Evolutionary conservation across 805 yeast genomes (phyloP).

Genomic region (Trichomonascus vanleenenianus): DNA sequence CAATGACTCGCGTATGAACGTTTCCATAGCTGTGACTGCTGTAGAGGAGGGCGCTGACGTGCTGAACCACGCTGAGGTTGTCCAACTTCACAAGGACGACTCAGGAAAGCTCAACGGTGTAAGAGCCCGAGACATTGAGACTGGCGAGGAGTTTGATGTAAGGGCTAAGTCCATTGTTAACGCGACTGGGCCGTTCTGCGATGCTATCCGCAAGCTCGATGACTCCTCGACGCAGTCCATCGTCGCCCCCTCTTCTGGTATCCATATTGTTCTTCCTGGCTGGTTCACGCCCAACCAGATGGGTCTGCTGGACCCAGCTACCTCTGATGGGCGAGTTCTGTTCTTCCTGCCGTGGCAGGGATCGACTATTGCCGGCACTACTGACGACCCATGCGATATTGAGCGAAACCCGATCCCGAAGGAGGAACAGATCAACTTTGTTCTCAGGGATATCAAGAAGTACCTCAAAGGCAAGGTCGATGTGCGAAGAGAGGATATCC

Average conservation of each 20-base stretch:
- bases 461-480: slow-evolving; percentile 70
- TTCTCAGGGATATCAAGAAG: slow-evolving; percentile 78
- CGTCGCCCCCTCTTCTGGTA: slow-evolving; percentile 94
- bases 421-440: slow-evolving; percentile 83
- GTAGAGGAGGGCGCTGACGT: slow-evolving; percentile 82
- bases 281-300: slow-evolving; percentile 80
- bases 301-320: slow-evolving; percentile 87
- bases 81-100: slow-evolving; percentile 60
- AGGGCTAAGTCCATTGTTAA: slow-evolving; percentile 71
- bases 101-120: slow-evolving; percentile 66
- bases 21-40: slow-evolving; percentile 80
- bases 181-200: slow-evolving; percentile 94
- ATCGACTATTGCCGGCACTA: slow-evolving; percentile 91
- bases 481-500: slow-evolving; percentile 81
- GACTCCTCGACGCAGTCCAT: slow-evolving; percentile 48
- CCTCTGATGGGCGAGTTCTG: slow-evolving; percentile 94
- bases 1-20: slow-evolving; percentile 86
- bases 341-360: slow-evolving; percentile 98
- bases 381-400: slow-evolving; percentile 65
- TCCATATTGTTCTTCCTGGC: slow-evolving; percentile 86
- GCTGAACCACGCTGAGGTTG: slow-evolving; percentile 78
- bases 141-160: slow-evolving; percentile 49
- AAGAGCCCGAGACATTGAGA: slow-evolving; percentile 50
- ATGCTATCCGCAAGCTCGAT: slow-evolving; percentile 80
- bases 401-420: slow-evolving; percentile 61